phyloP scores from a whole-genome alignment of 1,284 basidiomycete genomes.

The Fomitiporia mediterranea region DNA sequence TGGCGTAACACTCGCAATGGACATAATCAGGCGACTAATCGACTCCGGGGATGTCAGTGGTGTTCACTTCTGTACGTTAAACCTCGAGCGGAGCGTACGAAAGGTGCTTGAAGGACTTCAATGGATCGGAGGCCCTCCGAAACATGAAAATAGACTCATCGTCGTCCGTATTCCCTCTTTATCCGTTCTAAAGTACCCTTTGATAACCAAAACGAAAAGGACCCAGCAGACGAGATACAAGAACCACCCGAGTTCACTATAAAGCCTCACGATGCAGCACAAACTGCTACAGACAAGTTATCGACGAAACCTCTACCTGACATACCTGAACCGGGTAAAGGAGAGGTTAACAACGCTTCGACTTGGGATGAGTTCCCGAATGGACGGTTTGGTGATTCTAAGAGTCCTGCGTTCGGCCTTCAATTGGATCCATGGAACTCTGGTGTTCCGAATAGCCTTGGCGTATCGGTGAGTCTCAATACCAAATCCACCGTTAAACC shows the following conservation, averaged over 20 bases:
- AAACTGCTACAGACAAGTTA: conserved; percentile 48
- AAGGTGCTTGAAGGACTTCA: conserved; percentile 78
- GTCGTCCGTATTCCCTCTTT: conserved; percentile 41
- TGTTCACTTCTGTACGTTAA: conserved; percentile 95
- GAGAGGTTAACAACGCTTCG: conserved; percentile 68
- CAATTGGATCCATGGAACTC: conserved; percentile 57
- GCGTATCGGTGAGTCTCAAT: conserved; percentile 45
- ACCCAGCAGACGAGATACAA: conserved; percentile 23
- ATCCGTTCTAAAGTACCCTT: conserved; percentile 3
- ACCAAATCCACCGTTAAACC: not conserved
- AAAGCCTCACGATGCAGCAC: conserved; percentile 57
- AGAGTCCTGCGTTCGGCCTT: conserved; percentile 92
- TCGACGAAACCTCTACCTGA: conserved; percentile 37
- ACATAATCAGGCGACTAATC: conserved; percentile 63
- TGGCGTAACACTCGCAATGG: conserved; percentile 74
- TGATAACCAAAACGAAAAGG: conserved; percentile 11
- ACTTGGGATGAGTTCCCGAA: conserved; percentile 99
- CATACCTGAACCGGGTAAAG: conserved; percentile 53
- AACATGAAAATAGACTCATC: conserved; percentile 63
- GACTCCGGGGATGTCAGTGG: conserved; percentile 65
- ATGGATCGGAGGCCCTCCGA: conserved; percentile 50
- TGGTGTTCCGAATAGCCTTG: conserved; percentile 42
- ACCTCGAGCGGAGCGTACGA: conserved; percentile 94
- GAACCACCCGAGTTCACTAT: conserved; percentile 41
- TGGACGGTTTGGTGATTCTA: conserved; percentile 96